Evolutionary conservation across 805 yeast genomes (phyloP), one percentile per base, ranked within the genome.

Genomic region (Metschnikowia continentalis): DNA sequence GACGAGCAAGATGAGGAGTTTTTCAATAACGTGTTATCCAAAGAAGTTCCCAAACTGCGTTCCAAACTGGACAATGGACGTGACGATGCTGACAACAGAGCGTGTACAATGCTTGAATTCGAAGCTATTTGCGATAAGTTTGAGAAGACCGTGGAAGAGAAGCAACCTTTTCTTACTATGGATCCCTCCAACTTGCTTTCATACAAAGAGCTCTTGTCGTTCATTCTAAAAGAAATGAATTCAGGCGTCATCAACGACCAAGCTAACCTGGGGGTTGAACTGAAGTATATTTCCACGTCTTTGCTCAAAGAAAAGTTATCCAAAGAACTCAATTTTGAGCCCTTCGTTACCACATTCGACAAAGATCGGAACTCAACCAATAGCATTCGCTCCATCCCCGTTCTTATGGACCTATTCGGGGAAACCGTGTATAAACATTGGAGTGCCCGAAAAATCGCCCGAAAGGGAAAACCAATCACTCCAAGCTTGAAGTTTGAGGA

Each of bases 1-100:
- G 98, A 94, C 69, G 98, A 92, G 66, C 77, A 60, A 6, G 99
- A 94, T 68, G 95, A 83, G 33, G 80, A 67, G 51, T 92, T 86
- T 61, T 68, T 90, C 46, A 66, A 61, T 2, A 63, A 72, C 11
- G 56, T 54, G 14, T 58, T 78, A 48, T 77, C 78, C 49, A 66
- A 74, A 36, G 61, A 69, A 8, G 61, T 67, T 40, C 70, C 71
- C 11, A 63, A 65, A 23, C 52, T 56, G 10, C 42, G 54, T 23
- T 45, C 46, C 19, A 55, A 53, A 32, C 46, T 38, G 20, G 58
- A 53, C 10, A 58, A 52, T 43, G n/a, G 41, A 11, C 47, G 52
- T 15, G 49, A 53, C 22, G 49, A 53, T n/a, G 52, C 46, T 5
- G 55, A 62, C 47, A 46, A 59, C 1, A 45, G 58, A 22, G 60